Base-by-base conservation (phyloP, 257 asterid species). In the Nicotiana obtusifolia region DNA sequence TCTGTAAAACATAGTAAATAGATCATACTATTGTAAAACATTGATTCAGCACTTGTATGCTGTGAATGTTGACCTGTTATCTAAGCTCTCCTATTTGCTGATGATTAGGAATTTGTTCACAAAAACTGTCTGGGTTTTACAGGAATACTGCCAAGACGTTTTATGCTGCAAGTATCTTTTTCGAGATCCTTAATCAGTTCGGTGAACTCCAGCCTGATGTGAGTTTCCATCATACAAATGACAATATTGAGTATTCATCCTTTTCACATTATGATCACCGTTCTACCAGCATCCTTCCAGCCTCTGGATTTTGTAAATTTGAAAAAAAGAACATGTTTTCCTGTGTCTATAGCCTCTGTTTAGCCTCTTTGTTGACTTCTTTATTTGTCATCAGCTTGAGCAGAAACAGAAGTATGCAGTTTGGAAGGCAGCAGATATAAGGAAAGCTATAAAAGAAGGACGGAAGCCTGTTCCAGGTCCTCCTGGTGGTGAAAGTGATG, bases 341-440 rank as follows among this genome's bases (percentile, higher is more conserved):
- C 47, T 20, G 9, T 20, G 30, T 60, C 7, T 20, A 28, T 60
- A 59, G 15, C 5, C 64, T 59, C 14, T 59, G 28, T 59, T 59
- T n/a, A 0, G 14, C 64, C 13, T n/a, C 14, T 59, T n/a, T 20
- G 30, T 9, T 59, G n/a, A 4, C 57, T 15, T 47, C 28, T 49
- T 54, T 17, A n/a, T 47, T 71, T 15, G 75, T 76, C 56, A 26
- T 83, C 94, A 95, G 99, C 85, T 95, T 20, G 99, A 93, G 80
- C 97, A 95, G 94, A 95, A 93, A 85, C 99, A 93, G 88, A 93
- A 93, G 86, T 95, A 95, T 85, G 95, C 98, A 7, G 97, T 81
- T 54, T 95, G 99, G 99, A 95, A 95, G 90, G 99, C 99, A 76
- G 99, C 95, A 83, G 99, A 95, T 82, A 93, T 95, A 82, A 89